Evolutionary conservation across 176 grass and related monocot genomes (phyloP).

Genomic region (Ananas comosus): DNA sequence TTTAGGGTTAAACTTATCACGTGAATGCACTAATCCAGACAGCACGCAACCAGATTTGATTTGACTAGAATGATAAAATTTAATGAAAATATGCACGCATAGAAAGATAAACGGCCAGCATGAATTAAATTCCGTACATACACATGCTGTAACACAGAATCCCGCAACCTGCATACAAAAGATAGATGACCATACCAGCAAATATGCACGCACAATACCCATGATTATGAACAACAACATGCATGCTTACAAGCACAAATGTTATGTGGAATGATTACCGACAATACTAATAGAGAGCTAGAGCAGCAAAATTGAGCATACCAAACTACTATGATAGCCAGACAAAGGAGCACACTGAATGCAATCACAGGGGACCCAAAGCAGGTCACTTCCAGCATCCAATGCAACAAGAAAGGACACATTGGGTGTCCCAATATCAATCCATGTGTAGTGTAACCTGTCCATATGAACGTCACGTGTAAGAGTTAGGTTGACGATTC

Average conservation of each 20-base stretch:
- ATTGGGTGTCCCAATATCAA: conserved; percentile 77
- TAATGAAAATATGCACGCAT: too few relatives aligned
- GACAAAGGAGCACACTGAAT: conserved; percentile 80
- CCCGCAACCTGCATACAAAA: too few relatives aligned
- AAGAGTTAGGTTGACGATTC: not conserved
- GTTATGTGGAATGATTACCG: not conserved
- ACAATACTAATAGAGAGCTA: not conserved
- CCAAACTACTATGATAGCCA: conserved; percentile 74
- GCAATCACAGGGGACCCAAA: conserved; percentile 94
- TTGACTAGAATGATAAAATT: not conserved
- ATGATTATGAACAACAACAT: not conserved
- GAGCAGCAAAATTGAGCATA: conserved; percentile 26
- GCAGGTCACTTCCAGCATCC: conserved; percentile 95
- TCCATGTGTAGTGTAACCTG: conserved; percentile 96
- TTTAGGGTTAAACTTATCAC: conserved; percentile 7
- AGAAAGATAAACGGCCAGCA: too few relatives aligned
- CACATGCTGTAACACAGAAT: too few relatives aligned
- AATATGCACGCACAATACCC: not conserved
- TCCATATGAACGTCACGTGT: not conserved
- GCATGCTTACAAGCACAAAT: not conserved
- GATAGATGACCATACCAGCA: too few relatives aligned
- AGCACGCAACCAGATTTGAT: not conserved
- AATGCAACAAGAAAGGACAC: conserved; percentile 82
- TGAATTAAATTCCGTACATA: too few relatives aligned
- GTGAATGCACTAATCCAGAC: not conserved